Percentiles rank a stretch among this genome's conserved stretches.
Evolutionary conservation across 169 alveolate genomes (phyloP).

Genomic region (Plasmodium inui): DNA sequence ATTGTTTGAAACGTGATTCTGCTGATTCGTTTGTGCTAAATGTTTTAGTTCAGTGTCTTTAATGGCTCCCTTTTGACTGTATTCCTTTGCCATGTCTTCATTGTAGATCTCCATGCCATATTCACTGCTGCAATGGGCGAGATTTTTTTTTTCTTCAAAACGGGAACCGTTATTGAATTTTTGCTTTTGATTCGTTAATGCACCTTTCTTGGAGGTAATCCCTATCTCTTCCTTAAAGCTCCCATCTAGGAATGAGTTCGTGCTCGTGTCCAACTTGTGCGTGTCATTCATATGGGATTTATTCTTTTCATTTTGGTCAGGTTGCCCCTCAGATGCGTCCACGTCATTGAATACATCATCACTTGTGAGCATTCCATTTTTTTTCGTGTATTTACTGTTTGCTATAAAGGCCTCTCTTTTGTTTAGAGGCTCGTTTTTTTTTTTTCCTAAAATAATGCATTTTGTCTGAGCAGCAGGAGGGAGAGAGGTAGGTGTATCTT

Average conservation of each 20-base stretch:
- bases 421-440: constrained; percentile 29
- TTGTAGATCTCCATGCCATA: constrained; percentile 40
- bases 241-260: constrained; percentile 31
- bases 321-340: not conserved
- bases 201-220: not conserved
- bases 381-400: constrained; percentile 26
- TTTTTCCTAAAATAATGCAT: constrained; percentile 53
- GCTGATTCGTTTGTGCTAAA: not conserved
- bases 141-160: not conserved
- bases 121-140: constrained; percentile 4
- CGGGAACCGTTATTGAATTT: not conserved
- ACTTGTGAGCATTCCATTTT: constrained; percentile 5
- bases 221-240: constrained; percentile 9
- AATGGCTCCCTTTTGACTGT: not conserved
- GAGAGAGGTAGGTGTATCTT: not conserved
- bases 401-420: constrained; percentile 51
- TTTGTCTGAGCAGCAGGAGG: not conserved
- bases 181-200: not conserved
- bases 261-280: constrained; percentile 19
- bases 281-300: not conserved
- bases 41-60: not conserved
- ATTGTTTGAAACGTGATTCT: not conserved
- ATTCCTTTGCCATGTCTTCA: constrained; percentile 8
- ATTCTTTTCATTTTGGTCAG: not conserved
- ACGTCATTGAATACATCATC: constrained; percentile 14